Base-by-base conservation (phyloP, 1,284 basidiomycete species). In the Moesziomyces sp. region DNA sequence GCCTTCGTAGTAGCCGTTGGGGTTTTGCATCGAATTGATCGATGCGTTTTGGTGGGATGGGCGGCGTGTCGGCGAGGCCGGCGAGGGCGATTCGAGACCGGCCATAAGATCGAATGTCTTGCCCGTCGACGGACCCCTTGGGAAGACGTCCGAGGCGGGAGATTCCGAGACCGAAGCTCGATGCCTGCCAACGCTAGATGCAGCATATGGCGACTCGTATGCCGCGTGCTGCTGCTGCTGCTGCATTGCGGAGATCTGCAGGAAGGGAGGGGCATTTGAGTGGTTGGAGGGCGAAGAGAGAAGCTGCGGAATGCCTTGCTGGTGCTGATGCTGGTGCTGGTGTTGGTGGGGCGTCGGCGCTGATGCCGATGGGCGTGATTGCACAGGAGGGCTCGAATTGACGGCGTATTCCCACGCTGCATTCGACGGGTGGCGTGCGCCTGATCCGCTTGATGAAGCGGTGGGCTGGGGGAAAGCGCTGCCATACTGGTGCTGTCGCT, bases 41-140 rank as follows among this genome's bases (percentile, higher is more conserved):
- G 38, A n/a, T n/a, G 42, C 21, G 9, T 21, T 45, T 19, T 61
- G 65, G 46, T n/a, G 42, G 44, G 59, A 58, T 14, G 48, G n/a
- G 18, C 52, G 59, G 19, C 48, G 66, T 19, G 45, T 21, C 10
- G 59, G 52, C 45, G 59, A 35, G 13, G 56, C 58, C 11, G 62
- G 68, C 6, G 62, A 66, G 19, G 62, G 62, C 18, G 62, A 58
- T 44, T 55, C 68, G 30, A 72, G 58, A 16, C 63, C 68, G 9
- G 68, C 58, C 62, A 72, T 62, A 18, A 72, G 56, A 23, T 72
- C 61, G 42, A 72, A 72, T 0, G 68, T 72, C 28, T 58, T 56
- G 18, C 62, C 68, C 3, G 28, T 23, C 23, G 51, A 51, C 18
- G 44, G 52, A 19, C 62, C 68, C 44, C 68, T 72, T 14, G 57